Evolutionary conservation across 2,329 filamentous ascomycete genomes (phyloP).

Genomic region (Corinectria fuckeliana): DNA sequence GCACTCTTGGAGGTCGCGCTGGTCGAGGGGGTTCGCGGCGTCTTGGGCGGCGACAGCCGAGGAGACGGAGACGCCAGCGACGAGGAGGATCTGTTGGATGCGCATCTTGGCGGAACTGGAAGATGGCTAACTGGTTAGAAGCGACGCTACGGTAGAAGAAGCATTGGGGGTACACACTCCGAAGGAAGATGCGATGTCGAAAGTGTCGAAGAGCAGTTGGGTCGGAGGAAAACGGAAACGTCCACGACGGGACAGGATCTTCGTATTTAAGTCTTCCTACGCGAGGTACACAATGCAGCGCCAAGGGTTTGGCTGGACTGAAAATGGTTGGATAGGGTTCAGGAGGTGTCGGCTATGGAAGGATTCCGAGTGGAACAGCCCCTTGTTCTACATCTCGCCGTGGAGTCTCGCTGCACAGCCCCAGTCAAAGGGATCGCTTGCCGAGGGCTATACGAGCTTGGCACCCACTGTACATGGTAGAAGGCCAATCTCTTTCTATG

Average conservation of each 20-base stretch:
- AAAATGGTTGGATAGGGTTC: too few species aligned
- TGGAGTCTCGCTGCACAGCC: background rate
- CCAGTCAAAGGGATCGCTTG: background rate
- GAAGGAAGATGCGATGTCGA: background rate
- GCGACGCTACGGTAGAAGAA: background rate
- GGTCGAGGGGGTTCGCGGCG: conserved; percentile 14
- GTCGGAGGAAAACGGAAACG: too few species aligned
- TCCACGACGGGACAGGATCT: too few species aligned
- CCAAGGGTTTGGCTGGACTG: too few species aligned
- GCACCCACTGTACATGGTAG: too few species aligned
- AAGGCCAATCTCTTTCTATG: background rate
- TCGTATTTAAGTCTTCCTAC: too few species aligned
- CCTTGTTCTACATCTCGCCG: background rate
- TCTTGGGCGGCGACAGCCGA: conserved; percentile 10
- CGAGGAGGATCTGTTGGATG: conserved; percentile 10
- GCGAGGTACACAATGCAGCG: too few species aligned
- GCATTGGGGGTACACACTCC: background rate
- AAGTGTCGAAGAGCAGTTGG: too few species aligned
- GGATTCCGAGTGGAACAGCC: background rate
- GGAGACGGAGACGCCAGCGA: conserved; percentile 14
- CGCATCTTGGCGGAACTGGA: background rate
- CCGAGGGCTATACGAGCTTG: background rate
- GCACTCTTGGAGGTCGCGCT: conserved; percentile 31
- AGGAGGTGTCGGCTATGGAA: background rate
- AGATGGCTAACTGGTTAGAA: background rate